Evolutionary conservation across 805 yeast genomes (phyloP).

Genomic region (Teunomyces pallodes): DNA sequence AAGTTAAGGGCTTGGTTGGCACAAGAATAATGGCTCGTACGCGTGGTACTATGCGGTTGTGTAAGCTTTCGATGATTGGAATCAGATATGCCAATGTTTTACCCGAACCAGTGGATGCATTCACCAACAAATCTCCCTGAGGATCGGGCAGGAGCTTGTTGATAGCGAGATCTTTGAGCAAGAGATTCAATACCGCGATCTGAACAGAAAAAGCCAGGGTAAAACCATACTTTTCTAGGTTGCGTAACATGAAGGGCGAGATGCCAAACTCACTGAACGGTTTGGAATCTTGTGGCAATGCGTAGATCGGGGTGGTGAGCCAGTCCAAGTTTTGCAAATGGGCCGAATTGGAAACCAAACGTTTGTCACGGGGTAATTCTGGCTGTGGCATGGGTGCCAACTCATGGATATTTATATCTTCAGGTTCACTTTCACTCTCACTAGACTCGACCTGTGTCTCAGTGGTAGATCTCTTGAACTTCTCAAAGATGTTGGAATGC

Average conservation of each 20-base stretch:
- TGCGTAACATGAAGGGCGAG: conserved; percentile 40
- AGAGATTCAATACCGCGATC: conserved; percentile 56
- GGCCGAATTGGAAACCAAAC: conserved; percentile 25
- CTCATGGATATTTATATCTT: conserved; percentile 20
- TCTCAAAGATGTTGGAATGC: conserved; percentile 19
- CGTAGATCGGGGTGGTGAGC: conserved; percentile 63
- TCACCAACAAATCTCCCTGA: conserved; percentile 77
- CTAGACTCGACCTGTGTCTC: conserved; percentile 28
- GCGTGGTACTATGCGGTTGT: conserved; percentile 63
- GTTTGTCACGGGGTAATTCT: conserved; percentile 53
- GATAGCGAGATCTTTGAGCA: conserved; percentile 43
- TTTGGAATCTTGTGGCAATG: conserved; percentile 44
- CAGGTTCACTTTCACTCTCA: conserved; percentile 12
- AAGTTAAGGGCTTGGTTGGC: conserved; percentile 86
- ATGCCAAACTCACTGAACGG: conserved; percentile 52
- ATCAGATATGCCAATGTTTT: conserved; percentile 86
- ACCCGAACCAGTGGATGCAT: conserved; percentile 96
- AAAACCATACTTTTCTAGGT: conserved; percentile 48
- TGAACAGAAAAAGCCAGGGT: conserved; percentile 75
- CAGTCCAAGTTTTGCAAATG: conserved; percentile 50
- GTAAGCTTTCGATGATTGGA: conserved; percentile 74
- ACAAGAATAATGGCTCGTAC: conserved; percentile 75
- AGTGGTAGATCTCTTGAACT: conserved; percentile 20
- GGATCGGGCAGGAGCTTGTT: conserved; percentile 47
- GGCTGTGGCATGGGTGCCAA: conserved; percentile 88